Evolutionary conservation across 1,139 yeast genomes (phyloP).

Genomic region (Yamadazyma buinensis): DNA sequence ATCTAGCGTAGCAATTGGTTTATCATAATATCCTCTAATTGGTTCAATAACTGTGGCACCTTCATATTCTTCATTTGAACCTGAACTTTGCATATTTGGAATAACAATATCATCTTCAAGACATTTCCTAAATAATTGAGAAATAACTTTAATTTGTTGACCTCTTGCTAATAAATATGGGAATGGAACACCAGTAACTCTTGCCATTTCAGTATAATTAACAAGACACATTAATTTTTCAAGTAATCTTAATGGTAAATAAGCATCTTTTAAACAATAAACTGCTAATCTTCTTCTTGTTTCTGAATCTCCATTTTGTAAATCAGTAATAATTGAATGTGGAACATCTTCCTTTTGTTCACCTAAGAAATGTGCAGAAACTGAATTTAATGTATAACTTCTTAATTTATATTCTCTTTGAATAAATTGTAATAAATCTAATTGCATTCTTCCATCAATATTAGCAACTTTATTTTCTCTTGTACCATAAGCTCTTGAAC

Average conservation of each 20-base stretch:
- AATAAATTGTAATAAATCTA: conserved; percentile 87
- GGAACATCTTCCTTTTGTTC: conserved; percentile 99
- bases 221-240: conserved; percentile 95
- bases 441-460: conserved; percentile 93
- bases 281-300: conserved; percentile 95
- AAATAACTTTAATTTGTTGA: conserved; percentile 95
- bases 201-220: conserved; percentile 98
- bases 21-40: conserved; percentile 88
- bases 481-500: conserved; percentile 95
- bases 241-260: conserved; percentile 77
- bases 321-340: conserved; percentile 90
- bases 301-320: conserved; percentile 89
- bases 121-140: conserved; percentile 92
- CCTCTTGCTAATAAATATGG: conserved; percentile 87
- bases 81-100: conserved; percentile 86
- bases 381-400: conserved; percentile 92
- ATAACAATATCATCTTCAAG: conserved; percentile 78
- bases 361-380: conserved; percentile 87
- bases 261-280: conserved; percentile 95
- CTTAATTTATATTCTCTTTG: conserved; percentile 94
- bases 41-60: conserved; percentile 99
- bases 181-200: conserved; percentile 98
- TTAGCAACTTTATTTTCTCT: conserved; percentile 89
- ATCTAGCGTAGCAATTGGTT: conserved; percentile 96
- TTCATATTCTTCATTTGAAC: conserved; percentile 86